These are phyloP conservation scores for Filosporella fistucella DNA, from an alignment of 495 filamentous ascomycete species.

Conservation along the genomic window DNA sequence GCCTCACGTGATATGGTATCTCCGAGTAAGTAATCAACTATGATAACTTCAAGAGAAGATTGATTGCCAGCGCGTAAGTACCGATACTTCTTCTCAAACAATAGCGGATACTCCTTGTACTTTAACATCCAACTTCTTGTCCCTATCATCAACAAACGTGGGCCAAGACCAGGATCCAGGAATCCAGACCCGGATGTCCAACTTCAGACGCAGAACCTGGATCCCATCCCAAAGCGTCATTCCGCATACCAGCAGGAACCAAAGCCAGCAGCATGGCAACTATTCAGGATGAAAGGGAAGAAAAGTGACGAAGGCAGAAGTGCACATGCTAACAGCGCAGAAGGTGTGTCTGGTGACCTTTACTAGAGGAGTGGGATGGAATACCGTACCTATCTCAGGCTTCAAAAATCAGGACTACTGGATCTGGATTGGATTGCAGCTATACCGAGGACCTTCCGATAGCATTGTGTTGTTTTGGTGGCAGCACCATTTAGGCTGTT, in stretches of 20 bases:
- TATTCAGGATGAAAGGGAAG: not conserved
- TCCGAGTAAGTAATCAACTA: too few species aligned
- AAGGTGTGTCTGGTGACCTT: conserved; percentile 15
- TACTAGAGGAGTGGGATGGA: not conserved
- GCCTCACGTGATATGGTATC: too few species aligned
- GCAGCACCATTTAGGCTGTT: not conserved
- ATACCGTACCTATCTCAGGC: not conserved
- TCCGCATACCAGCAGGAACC: conserved; percentile 6
- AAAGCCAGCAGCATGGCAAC: not conserved
- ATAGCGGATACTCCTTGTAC: too few species aligned
- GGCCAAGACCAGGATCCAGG: too few species aligned
- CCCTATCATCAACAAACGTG: too few species aligned
- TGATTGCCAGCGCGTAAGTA: too few species aligned
- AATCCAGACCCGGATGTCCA: too few species aligned
- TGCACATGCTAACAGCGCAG: not conserved
- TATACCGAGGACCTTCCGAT: not conserved
- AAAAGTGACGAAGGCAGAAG: not conserved
- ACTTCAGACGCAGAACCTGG: not conserved
- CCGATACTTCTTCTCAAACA: too few species aligned
- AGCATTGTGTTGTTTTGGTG: not conserved
- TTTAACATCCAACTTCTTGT: too few species aligned
- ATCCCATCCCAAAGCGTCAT: conserved; percentile 9
- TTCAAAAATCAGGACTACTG: not conserved
- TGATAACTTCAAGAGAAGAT: too few species aligned
- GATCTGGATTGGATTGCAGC: not conserved